Conservation (phyloP, 371 early-diverging fungal genomes). For the Mortierella sp. region DNA sequence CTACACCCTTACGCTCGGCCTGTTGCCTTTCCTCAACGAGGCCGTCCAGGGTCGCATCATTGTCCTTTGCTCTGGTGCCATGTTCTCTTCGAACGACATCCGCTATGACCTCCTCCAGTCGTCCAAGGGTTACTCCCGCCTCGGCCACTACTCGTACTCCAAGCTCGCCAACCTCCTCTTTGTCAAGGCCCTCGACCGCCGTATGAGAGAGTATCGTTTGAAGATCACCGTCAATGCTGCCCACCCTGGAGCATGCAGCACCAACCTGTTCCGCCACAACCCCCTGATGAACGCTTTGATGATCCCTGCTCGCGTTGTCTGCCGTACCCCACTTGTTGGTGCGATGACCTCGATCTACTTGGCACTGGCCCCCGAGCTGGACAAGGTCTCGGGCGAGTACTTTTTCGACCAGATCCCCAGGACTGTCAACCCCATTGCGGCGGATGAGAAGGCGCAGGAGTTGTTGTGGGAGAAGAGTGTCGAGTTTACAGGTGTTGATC, state of each 20-base stretch:
- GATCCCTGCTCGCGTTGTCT: conserved; percentile 17
- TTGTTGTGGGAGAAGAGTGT: conserved; percentile 47
- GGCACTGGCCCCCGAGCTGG: conserved; percentile 61
- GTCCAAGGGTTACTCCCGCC: conserved; percentile 56
- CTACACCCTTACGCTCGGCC: conserved; percentile 38
- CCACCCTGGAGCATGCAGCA: conserved; percentile 70
- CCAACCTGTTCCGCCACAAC: conserved; percentile 58
- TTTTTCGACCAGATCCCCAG: conserved; percentile 54
- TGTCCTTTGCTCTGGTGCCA: conserved; percentile 62
- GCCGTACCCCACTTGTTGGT: conserved; percentile 55
- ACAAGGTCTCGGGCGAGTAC: conserved; percentile 58
- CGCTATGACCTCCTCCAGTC: conserved; percentile 55
- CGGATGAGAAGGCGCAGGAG: conserved; percentile 35
- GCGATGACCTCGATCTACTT: conserved; percentile 62
- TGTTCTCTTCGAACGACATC: conserved; percentile 54
- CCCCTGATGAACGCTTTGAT: conserved; percentile 33
- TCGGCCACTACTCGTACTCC: conserved; percentile 62
- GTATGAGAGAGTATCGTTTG: conserved; percentile 38
- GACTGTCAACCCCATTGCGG: conserved; percentile 29
- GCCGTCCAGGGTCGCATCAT: conserved; percentile 63
- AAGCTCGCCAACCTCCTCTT: conserved; percentile 77
- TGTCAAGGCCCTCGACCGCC: conserved; percentile 61
- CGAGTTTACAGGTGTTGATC: conserved; percentile 38
- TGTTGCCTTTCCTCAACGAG: conserved; percentile 63
- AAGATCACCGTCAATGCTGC: conserved; percentile 60